Evolutionary conservation across 371 early-diverging fungal genomes (phyloP), one percentile per base, ranked within the genome.

Genomic region (Mortierella sp.): DNA sequence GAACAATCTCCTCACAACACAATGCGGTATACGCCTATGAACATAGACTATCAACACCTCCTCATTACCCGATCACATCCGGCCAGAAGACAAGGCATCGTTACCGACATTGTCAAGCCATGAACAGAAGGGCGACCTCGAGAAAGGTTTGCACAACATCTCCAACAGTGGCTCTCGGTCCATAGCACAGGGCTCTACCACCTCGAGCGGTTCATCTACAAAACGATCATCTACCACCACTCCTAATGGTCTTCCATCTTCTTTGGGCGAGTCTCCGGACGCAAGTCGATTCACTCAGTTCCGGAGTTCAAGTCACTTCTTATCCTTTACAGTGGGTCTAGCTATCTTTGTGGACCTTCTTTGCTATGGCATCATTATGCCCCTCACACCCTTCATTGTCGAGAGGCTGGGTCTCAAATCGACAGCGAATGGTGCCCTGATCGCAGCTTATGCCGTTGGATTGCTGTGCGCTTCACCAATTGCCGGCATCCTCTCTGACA

Each of bases 331-430:
- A 2, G 58, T 72, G 21, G 67, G 56, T 3, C 52, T 72, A 21
- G 73, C 67, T 2, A 24, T 72, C 42, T 72, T 72, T 64, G 73
- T 72, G 14, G 73, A 72, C 51, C 31, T 67, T 50, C 59, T 72
- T 4, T 72, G 73, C 28, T 72, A 72, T 50, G 67, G 67, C 0
- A 67, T 72, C 61, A 72, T 72, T 34, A 72, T 72, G 73, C 73
- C 73, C 34, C 30, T 72, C 55, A 72, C 67, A 0, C 73, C 73
- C 21, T 72, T 67, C 57, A 67, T 72, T 21, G 23, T 72, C 43
- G 56, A 62, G 26, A 41, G 31, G 9, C 54, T 72, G 54, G 73
- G 73, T 0, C 46, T 67, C 9, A 54, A 60, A 26, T 61, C 63
- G 21, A 67, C 73, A 2, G 73, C 73, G 13, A 72, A 72, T 28